Conservation (phyloP, 768 basidiomycete species). For the Suillus bovinus region DNA sequence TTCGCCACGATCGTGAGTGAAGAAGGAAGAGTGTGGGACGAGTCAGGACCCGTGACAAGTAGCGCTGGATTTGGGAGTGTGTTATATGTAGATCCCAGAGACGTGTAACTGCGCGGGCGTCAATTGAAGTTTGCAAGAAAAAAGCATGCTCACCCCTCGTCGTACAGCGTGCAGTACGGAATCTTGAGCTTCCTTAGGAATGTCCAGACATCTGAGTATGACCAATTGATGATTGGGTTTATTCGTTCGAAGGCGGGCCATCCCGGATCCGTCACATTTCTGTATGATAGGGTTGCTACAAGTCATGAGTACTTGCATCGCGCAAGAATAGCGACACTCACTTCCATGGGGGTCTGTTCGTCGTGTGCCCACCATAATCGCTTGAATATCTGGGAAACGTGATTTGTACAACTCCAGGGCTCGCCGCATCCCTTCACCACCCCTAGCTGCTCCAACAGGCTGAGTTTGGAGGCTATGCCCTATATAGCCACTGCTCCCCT, state of each 20-base stretch:
- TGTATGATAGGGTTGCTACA: slow-evolving; percentile 67
- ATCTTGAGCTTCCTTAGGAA: slow-evolving; percentile 76
- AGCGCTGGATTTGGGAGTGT: slow-evolving; percentile 93
- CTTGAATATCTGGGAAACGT: slow-evolving; percentile 64
- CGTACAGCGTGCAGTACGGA: slow-evolving; percentile 88
- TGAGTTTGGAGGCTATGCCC: slow-evolving; percentile 24
- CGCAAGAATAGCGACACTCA: slow-evolving; percentile 37
- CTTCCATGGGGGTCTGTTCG: slow-evolving; percentile 93
- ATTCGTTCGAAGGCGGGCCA: slow-evolving; percentile 93
- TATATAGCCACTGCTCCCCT: slow-evolving; percentile 11
- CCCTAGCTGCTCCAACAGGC: slow-evolving; percentile 54
- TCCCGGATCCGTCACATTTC: slow-evolving; percentile 79
- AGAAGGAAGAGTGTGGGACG: slow-evolving; percentile 17
- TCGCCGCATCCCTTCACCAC: slow-evolving; percentile 73
- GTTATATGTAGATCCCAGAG: slow-evolving; percentile 93
- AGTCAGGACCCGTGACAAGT: slow-evolving; percentile 24
- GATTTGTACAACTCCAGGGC: slow-evolving; percentile 76
- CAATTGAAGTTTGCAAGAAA: background rate
- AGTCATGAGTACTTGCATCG: background rate
- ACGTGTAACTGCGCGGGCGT: slow-evolving; percentile 75
- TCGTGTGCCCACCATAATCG: slow-evolving; percentile 88
- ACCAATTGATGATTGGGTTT: slow-evolving; percentile 97
- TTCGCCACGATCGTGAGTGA: slow-evolving; percentile 24
- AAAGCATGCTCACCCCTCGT: slow-evolving; percentile 69
- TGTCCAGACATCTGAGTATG: slow-evolving; percentile 85